Conservation (phyloP, 257 asterid genomes). For the Gentiana dahurica region DNA sequence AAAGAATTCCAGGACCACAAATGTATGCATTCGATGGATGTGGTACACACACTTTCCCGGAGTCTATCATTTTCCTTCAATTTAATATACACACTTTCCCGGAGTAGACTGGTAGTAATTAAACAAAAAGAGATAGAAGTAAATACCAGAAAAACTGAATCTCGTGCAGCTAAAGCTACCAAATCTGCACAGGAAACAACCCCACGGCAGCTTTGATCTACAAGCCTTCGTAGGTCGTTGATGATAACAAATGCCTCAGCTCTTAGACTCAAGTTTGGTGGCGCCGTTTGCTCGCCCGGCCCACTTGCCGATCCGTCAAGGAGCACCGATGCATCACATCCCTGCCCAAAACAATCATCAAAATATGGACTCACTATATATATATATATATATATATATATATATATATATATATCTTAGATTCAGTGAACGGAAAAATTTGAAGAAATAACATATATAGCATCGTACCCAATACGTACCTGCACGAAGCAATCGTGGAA, state of each 20-base stretch:
- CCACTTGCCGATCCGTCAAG: slow-evolving; percentile 25
- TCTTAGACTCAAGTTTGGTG: slow-evolving; percentile 18
- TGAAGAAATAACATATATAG: no score
- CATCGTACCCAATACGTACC: slow-evolving; percentile 6
- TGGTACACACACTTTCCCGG: no score
- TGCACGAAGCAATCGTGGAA: slow-evolving; percentile 70
- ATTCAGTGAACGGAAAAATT: no score
- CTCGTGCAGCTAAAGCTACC: slow-evolving; percentile 15
- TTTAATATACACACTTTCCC: no score
- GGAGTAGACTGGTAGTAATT: no score
- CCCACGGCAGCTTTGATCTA: slow-evolving; percentile 6
- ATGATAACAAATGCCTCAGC: slow-evolving; percentile 11
- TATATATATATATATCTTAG: no score
- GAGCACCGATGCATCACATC: slow-evolving; percentile 22
- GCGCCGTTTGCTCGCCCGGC: slow-evolving; percentile 20
- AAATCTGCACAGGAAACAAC: slow-evolving; percentile 18
- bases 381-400: no score
- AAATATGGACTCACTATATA: no score
- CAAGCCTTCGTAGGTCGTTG: slow-evolving; percentile 11
- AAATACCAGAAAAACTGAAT: slow-evolving; percentile 10
- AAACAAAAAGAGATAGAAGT: no score
- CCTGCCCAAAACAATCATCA: slow-evolving; percentile 1
- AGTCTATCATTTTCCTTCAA: no score
- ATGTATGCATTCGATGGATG: no score
- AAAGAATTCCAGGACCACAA: no score